These are phyloP conservation scores for Excoecaria cochinchinensis DNA, from an alignment of 345 rosid species.

Conservation along the genomic window DNA sequence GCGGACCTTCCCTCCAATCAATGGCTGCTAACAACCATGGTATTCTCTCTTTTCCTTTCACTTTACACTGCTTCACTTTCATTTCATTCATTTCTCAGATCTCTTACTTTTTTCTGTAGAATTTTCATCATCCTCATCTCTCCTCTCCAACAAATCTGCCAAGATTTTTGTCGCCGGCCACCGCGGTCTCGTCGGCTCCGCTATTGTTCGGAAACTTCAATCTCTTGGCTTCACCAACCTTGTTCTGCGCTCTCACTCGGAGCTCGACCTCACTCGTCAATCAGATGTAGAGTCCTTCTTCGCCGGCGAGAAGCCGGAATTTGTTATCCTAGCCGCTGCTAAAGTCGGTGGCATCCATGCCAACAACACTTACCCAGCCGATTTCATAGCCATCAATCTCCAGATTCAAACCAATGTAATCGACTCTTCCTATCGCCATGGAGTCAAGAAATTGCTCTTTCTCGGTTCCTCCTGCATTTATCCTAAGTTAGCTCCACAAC, in stretches of 20 bases:
- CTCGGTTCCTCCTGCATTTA: conserved; percentile 93
- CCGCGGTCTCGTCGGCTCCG: conserved; percentile 87
- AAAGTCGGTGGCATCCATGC: conserved; percentile 98
- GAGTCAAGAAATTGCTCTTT: conserved; percentile 76
- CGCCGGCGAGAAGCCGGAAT: conserved; percentile 57
- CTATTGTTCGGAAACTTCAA: conserved; percentile 72
- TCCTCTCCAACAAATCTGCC: conserved; percentile 61
- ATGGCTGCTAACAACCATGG: conserved; percentile 13
- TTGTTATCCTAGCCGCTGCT: conserved; percentile 82
- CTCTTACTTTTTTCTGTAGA: neutral
- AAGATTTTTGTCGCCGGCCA: conserved; percentile 97
- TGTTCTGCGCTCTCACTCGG: conserved; percentile 63
- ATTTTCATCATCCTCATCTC: conserved; percentile 16
- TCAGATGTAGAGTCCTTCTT: conserved; percentile 76
- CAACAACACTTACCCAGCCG: conserved; percentile 92
- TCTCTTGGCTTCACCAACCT: conserved; percentile 64
- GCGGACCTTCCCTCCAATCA: neutral
- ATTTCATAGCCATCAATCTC: conserved; percentile 85
- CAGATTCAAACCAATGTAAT: conserved; percentile 93
- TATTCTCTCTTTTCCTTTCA: conserved; percentile 6
- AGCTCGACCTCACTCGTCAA: conserved; percentile 87
- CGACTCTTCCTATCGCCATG: conserved; percentile 64
- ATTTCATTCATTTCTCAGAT: too few relatives aligned
- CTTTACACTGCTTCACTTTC: neutral
- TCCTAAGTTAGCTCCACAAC: conserved; percentile 93